Base-by-base conservation (phyloP, 495 filamentous ascomycete species). In the Cetradonia linearis region DNA sequence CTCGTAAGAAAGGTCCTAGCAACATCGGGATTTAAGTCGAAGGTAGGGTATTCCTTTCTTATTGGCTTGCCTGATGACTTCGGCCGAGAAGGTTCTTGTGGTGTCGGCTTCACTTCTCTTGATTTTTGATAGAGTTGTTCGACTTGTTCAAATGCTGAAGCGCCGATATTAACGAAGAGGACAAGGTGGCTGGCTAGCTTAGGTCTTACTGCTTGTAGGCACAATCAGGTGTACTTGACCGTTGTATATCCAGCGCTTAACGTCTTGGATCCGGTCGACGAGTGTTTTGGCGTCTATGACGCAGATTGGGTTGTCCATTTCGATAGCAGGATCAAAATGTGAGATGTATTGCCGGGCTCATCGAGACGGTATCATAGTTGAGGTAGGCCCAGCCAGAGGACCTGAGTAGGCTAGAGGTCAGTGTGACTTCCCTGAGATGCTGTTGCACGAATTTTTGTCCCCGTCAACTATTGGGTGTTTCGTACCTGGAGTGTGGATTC, bases 201-300 rank as follows among this genome's bases (percentile, higher is more conserved):
- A 30, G 16, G 56, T 73, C 78, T 66, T 76, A 88, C 85, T 85
- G 70, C 84, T 80, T 27, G 86, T 78, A 56, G 86, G 86, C 56
- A 89, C 82, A 60, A 84, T 78, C 33, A 89, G 76, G 62, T 78
- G 80, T 60, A 88, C 81, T 58, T 80, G 75, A 9, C 81, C 82
- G 58, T 83, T 79, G 48, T 76, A 75, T 36, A 84, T 78, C 83
- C 84, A 87, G 72, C 79, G 78, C 73, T 86, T 83, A 60, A 88
- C 82, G 67, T 81, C 81, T 65, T 80, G 83, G 67, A 87, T 84
- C 55, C 84, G 84, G 61, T 82, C 83, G 30, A 84, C 80, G 64
- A 88, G 69, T 36, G 83, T 86, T 56, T 82, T 85, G 66, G 87
- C 86, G 70, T 89, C 86, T 69, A 86, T 80, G 67, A 86, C 82